phyloP scores from a whole-genome alignment of 192 early-diverging fungal species.

The Rhizophagus prolifer region DNA sequence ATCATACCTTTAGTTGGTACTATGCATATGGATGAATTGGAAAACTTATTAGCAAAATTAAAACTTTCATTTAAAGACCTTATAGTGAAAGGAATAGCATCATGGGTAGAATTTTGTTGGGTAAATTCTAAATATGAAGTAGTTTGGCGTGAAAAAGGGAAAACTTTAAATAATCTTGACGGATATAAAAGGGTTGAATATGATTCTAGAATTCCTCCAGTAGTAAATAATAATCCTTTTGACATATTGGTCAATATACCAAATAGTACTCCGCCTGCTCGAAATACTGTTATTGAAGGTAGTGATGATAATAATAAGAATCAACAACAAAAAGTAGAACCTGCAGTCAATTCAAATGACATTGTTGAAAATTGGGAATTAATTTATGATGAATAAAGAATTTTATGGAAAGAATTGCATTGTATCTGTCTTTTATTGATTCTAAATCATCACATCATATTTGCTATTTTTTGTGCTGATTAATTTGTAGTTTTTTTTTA shows the following conservation, averaged over 20 bases:
- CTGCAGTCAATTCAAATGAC: background rate
- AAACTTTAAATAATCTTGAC: background rate
- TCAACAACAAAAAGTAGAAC: background rate
- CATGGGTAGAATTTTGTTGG: constrained; percentile 55
- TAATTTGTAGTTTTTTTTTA: too few relatives aligned
- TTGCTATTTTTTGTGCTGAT: too few relatives aligned
- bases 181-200: background rate
- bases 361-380: constrained; percentile 26
- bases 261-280: background rate
- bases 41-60: constrained; percentile 44
- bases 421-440: too few relatives aligned
- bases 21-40: constrained; percentile 53
- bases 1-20: constrained; percentile 43
- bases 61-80: constrained; percentile 41
- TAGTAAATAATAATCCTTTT: constrained; percentile 9
- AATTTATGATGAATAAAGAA: constrained; percentile 4
- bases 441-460: too few relatives aligned
- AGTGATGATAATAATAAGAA: background rate
- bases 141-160: constrained; percentile 34
- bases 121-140: constrained; percentile 53
- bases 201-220: background rate
- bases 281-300: background rate
- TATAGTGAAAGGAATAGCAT: constrained; percentile 35
- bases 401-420: too few relatives aligned
- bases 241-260: background rate